Base-by-base conservation (phyloP, 2,329 filamentous ascomycete species). In the Penicillium sp. region DNA sequence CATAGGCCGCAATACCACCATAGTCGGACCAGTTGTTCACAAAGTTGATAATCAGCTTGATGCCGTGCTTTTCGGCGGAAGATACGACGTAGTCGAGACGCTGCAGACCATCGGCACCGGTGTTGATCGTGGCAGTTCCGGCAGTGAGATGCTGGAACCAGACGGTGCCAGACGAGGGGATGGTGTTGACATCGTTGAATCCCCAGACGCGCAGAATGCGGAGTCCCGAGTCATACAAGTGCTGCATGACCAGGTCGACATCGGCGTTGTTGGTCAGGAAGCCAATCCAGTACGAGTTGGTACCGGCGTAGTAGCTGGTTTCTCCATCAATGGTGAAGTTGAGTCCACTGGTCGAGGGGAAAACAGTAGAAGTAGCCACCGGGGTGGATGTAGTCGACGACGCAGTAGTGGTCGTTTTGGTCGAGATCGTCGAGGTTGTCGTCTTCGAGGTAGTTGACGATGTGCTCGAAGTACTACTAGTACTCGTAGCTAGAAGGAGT, bases 1-100 rank as follows among this genome's bases (percentile, higher is more conserved):
- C 81, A 68, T 89, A 89, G 1, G 84, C 84, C 12, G 80, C 79
- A 76, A 89, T 88, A 53, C 88, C 87, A 30, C 88, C 88, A 47
- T 89, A 90, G 70, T 91, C 89, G 50, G 80, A 80, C 88, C 88
- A 91, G 76, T 90, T 86, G 77, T 91, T 91, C 59, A 90, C 86
- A 44, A 75, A 76, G 62, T 74, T 75, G 59, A 76, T 86, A 63
- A 90, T 88, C 5, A 90, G 78, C 73, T 88, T 88, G 67, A 90
- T 80, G 4, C 84, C 85, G 58, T 84, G 80, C 58, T 80, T 79
- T 73, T 88, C 86, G 5, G 88, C 88, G 0, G 84, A 79, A 42
- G 81, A 72, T 57, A 91, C 87, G 1, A 90, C 86, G 57, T 85
- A 85, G 70, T 91, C 88, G 2, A 91, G 83, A 15, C 87, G 83